A percentile compares a stretch with the other conserved stretches of the same genome.
Conservation (phyloP, 2,329 filamentous ascomycete species). For the Juglanconis oblonga region DNA sequence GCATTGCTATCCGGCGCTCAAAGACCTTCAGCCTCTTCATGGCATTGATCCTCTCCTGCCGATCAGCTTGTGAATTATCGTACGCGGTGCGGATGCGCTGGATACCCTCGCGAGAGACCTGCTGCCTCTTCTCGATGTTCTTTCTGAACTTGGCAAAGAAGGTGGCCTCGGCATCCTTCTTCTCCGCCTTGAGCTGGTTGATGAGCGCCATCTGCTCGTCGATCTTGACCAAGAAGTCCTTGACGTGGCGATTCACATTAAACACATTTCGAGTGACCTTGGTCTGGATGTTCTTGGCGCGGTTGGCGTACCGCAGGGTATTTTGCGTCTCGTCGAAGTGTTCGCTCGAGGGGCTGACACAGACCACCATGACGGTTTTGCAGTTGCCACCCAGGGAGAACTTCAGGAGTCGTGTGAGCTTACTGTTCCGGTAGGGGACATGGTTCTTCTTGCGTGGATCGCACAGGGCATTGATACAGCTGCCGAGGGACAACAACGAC, state of each 20-base stretch:
- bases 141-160: constrained; percentile 90
- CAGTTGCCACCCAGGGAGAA: constrained; percentile 98
- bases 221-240: constrained; percentile 98
- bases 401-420: constrained; percentile 90
- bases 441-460: constrained; percentile 89
- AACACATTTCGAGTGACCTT: constrained; percentile 99
- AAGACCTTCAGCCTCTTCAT: constrained; percentile 82
- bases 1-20: constrained; percentile 77
- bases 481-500: constrained; percentile 87
- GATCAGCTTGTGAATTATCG: constrained; percentile 73
- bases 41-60: constrained; percentile 72
- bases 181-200: constrained; percentile 89
- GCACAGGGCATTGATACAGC: constrained; percentile 97
- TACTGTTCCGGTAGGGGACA: constrained; percentile 96
- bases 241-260: constrained; percentile 98
- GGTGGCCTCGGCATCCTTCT: constrained; percentile 79
- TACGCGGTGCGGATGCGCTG: constrained; percentile 78
- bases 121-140: constrained; percentile 80
- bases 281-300: constrained; percentile 98
- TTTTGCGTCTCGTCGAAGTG: constrained; percentile 99
- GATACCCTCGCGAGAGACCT: constrained; percentile 72
- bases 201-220: constrained; percentile 98
- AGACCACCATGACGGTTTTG: constrained; percentile 99
- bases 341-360: constrained; percentile 90
- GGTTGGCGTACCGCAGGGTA: constrained; percentile 92